A percentile compares a stretch with the other conserved stretches of the same genome.
Evolutionary conservation across 2,329 filamentous ascomycete genomes (phyloP).

Genomic region (Aspergillus nomiae): DNA sequence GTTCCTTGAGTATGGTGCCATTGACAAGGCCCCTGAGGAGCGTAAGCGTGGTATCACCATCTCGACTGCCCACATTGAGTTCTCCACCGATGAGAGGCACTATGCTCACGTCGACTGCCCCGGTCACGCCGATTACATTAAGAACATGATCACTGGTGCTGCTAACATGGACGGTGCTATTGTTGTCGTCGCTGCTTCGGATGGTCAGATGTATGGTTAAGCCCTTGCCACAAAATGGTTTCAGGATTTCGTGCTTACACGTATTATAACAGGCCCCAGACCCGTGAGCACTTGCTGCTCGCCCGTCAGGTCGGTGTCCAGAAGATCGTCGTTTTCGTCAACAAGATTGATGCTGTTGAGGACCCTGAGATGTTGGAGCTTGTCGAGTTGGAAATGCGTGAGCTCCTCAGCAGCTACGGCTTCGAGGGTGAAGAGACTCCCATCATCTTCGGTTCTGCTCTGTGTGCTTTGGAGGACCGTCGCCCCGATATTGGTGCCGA

Average conservation of each 20-base stretch:
- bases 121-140: conserved; percentile 99
- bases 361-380: conserved; percentile 99
- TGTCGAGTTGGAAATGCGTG: conserved; percentile 99
- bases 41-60: conserved; percentile 99
- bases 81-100: conserved; percentile 88
- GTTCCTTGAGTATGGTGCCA: conserved; percentile 96
- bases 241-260: conserved; percentile 22
- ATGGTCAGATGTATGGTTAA: conserved; percentile 81
- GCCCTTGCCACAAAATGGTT: neutral
- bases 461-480: conserved; percentile 88
- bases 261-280: conserved; percentile 71
- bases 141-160: conserved; percentile 99
- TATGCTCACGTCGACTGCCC: conserved; percentile 99
- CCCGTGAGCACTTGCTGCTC: conserved; percentile 94
- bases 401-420: conserved; percentile 87
- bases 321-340: conserved; percentile 98
- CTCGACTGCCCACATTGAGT: conserved; percentile 97
- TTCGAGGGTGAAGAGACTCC: conserved; percentile 98
- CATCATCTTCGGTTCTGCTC: conserved; percentile 93
- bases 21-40: conserved; percentile 99
- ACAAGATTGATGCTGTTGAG: conserved; percentile 97
- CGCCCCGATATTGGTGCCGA: conserved; percentile 80
- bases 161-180: conserved; percentile 99
- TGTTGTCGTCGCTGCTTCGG: conserved; percentile 96
- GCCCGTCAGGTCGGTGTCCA: conserved; percentile 98